A percentile compares a stretch with the other conserved stretches of the same genome.
These are phyloP conservation scores for Ceriops zippeliana DNA, from an alignment of 345 rosid species.

Conservation along the genomic window DNA sequence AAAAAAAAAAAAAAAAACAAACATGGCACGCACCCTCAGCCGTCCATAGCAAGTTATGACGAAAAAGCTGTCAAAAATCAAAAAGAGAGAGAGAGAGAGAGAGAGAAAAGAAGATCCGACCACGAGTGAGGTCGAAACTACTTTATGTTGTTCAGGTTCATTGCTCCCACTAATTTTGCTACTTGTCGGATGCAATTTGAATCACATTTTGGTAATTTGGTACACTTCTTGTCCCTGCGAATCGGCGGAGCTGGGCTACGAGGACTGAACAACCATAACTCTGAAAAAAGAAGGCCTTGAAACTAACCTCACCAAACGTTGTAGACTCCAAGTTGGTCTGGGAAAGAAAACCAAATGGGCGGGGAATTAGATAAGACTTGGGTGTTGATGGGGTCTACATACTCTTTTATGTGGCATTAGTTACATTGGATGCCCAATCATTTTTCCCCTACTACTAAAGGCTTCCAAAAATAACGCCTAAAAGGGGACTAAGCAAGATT, in stretches of 20 bases:
- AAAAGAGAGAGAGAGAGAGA: not conserved
- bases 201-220: conserved; percentile 17
- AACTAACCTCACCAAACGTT: conserved; percentile 15
- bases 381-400: conserved; percentile 8
- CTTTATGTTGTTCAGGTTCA: conserved; percentile 30
- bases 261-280: not conserved
- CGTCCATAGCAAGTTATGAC: not conserved
- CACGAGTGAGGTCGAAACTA: conserved; percentile 5
- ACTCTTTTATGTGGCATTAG: not conserved
- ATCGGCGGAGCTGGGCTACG: conserved; percentile 13
- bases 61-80: conserved; percentile 18
- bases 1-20: too few relatives aligned
- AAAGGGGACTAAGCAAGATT: conserved; percentile 3
- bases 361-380: conserved; percentile 12
- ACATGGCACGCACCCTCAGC: too few relatives aligned
- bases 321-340: conserved; percentile 9
- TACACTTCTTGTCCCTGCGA: conserved; percentile 19
- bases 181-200: conserved; percentile 17
- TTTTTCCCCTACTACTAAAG: not conserved
- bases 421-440: conserved; percentile 8
- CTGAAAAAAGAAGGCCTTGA: not conserved
- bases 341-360: conserved; percentile 6
- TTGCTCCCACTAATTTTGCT: conserved; percentile 27
- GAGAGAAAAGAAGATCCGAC: conserved; percentile 6
- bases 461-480: conserved; percentile 9